A percentile compares a stretch with the other conserved stretches of the same genome.
Conservation (phyloP, 441 rosid genomes). For the Euphorbia celastroides region DNA sequence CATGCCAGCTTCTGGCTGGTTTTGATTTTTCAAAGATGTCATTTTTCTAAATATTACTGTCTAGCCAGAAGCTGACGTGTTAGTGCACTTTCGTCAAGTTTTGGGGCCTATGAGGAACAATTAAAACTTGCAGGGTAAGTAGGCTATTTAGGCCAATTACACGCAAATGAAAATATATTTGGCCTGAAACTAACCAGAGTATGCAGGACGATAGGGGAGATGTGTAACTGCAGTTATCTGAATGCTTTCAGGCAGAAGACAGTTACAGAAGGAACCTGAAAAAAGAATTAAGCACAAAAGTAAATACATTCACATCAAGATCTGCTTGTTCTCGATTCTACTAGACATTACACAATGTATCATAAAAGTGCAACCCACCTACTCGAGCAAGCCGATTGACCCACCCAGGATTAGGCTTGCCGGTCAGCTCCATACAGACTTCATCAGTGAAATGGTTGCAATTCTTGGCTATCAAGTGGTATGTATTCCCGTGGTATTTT, state of each 20-base stretch:
- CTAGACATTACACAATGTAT: conserved; percentile 9
- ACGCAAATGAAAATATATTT: too few relatives aligned
- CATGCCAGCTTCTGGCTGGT: too few relatives aligned
- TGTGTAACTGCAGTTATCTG: conserved; percentile 76
- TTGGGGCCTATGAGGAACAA: too few relatives aligned
- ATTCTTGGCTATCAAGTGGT: conserved; percentile 95
- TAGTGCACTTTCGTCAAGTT: too few relatives aligned
- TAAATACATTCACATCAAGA: background rate
- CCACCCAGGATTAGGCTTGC: conserved; percentile 94
- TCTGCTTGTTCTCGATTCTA: conserved; percentile 10
- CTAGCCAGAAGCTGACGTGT: too few relatives aligned
- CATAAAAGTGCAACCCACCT: conserved; percentile 46
- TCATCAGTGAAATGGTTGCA: conserved; percentile 97
- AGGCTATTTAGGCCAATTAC: too few relatives aligned
- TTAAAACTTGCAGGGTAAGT: too few relatives aligned
- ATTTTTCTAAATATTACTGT: too few relatives aligned
- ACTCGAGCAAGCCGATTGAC: conserved; percentile 82
- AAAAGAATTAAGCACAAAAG: conserved; percentile 16
- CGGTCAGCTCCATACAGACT: conserved; percentile 60
- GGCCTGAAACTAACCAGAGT: conserved; percentile 56
- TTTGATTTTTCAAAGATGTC: too few relatives aligned
- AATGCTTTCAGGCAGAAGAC: conserved; percentile 85
- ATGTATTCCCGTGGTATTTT: conserved; percentile 77
- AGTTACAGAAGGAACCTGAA: conserved; percentile 94
- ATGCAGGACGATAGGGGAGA: conserved; percentile 65